phyloP scores from a whole-genome alignment of 331 rosid species.

The Dryas integrifolia region DNA sequence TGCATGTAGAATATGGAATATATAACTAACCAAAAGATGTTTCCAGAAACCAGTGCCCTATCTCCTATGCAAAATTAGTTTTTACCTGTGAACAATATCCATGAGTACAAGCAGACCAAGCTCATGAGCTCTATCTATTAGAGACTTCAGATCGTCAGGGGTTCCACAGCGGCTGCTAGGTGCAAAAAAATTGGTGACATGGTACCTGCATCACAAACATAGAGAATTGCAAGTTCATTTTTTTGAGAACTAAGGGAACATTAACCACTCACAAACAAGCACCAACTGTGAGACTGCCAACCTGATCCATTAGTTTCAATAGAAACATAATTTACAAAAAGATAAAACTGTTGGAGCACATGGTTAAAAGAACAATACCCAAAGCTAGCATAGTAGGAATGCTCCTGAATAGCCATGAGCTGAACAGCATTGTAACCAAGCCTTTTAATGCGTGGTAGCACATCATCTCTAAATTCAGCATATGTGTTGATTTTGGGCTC shows the following conservation, averaged over 20 bases:
- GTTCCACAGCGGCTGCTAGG: conserved; percentile 99
- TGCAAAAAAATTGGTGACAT: conserved; percentile 95
- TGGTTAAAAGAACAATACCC: conserved; percentile 52
- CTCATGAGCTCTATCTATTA: conserved; percentile 91
- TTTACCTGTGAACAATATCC: conserved; percentile 98
- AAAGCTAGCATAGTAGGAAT: conserved; percentile 93
- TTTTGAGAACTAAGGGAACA: not conserved
- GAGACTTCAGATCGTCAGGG: conserved; percentile 93
- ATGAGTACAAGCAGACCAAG: conserved; percentile 92
- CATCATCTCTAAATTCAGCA: conserved; percentile 80
- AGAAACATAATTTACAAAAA: not conserved
- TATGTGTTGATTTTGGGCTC: conserved; percentile 79
- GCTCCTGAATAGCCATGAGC: conserved; percentile 97
- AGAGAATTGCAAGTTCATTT: conserved; percentile 4
- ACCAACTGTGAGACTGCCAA: not conserved
- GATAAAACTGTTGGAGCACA: conserved; percentile 21
- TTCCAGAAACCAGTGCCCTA: not conserved
- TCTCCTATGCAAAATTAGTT: conserved; percentile 6
- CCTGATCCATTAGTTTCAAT: not conserved
- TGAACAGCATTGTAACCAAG: conserved; percentile 99
- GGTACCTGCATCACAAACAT: conserved; percentile 62
- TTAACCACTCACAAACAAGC: not conserved
- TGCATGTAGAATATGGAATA: not conserved
- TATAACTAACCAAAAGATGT: conserved; percentile 1
- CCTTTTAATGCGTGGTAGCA: conserved; percentile 89